Evolutionary conservation across 352 stramenopile genomes (phyloP).

Genomic region (Pythium folliculosum): DNA sequence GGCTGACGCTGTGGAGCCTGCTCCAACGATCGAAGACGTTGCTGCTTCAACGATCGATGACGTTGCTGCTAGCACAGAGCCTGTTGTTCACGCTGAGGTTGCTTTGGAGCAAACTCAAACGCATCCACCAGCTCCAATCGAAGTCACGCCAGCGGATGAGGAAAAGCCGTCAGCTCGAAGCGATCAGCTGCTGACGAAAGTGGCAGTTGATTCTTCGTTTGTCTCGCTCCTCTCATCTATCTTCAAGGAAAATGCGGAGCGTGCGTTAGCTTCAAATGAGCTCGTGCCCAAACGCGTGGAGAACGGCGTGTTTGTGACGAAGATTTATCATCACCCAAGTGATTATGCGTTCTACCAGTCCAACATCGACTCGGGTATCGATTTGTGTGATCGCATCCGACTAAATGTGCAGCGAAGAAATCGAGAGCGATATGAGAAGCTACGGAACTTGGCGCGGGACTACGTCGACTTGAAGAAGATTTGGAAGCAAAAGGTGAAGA

Average conservation of each 20-base stretch:
- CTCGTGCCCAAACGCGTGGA: conserved; percentile 56
- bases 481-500: conserved; percentile 86
- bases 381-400: conserved; percentile 55
- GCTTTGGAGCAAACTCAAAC: neutral
- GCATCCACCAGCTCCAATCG: neutral
- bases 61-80: neutral
- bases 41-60: neutral
- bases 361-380: conserved; percentile 59
- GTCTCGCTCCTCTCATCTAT: conserved; percentile 63
- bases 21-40: neutral
- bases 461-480: conserved; percentile 81
- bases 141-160: neutral
- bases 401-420: conserved; percentile 70
- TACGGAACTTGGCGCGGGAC: conserved; percentile 73
- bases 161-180: neutral
- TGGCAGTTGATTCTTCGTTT: conserved; percentile 65
- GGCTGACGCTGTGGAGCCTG: neutral
- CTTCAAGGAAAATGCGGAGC: conserved; percentile 65
- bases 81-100: neutral
- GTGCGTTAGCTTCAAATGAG: conserved; percentile 52
- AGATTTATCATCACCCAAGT: conserved; percentile 69
- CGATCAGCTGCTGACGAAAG: conserved; percentile 32
- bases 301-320: conserved; percentile 46
- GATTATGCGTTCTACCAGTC: conserved; percentile 77
- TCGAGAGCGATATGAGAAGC: conserved; percentile 57